Evolutionary conservation across 305 asterid genomes (phyloP).

Genomic region (Fraxinus floribunda): DNA sequence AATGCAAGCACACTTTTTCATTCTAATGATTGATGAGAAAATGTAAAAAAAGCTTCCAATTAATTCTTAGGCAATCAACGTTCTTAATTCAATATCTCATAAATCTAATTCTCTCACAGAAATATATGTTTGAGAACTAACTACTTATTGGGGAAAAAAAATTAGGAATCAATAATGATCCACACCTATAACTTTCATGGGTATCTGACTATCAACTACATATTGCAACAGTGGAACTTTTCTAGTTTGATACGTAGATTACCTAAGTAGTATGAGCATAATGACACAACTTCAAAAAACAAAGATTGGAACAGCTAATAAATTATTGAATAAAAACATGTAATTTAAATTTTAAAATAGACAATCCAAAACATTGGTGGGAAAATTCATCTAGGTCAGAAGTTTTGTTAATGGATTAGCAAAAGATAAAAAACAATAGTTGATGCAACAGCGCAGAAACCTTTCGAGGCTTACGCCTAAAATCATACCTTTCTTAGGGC

Average conservation of each 20-base stretch:
- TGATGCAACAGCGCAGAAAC: background rate
- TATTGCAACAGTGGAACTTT: background rate
- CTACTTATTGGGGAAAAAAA: background rate
- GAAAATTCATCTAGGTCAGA: background rate
- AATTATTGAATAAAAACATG: background rate
- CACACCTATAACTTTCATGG: background rate
- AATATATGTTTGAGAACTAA: background rate
- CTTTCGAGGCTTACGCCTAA: background rate
- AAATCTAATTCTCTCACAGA: background rate
- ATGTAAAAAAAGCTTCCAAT: background rate
- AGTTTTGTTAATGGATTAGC: background rate
- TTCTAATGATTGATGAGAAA: background rate
- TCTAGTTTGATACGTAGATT: background rate
- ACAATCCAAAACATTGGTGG: background rate
- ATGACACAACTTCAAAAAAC: background rate
- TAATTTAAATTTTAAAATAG: background rate
- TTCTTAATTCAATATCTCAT: background rate
- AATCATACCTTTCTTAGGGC: background rate
- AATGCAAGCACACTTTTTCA: background rate
- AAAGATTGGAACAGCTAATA: background rate
- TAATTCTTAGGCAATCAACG: background rate
- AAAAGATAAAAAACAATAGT: background rate
- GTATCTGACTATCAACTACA: background rate
- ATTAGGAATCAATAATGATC: background rate
- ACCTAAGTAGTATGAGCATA: background rate